Base-by-base conservation (phyloP, 129 eudicot species). In the Centrapalus pauciflorus region DNA sequence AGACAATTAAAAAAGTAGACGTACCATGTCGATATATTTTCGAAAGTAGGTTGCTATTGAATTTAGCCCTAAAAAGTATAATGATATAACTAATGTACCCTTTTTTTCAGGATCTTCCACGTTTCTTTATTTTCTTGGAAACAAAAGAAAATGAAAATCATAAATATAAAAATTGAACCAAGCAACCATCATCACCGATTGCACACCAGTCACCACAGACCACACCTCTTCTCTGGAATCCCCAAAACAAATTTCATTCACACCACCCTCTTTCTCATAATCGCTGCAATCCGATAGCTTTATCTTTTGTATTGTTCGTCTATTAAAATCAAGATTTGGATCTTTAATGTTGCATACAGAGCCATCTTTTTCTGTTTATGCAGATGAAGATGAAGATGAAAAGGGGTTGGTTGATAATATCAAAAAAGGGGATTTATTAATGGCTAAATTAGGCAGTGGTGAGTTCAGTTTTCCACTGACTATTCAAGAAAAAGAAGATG, bases 361-460 rank as follows among this genome's bases (percentile, higher is more conserved):
- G 29, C 90, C 94, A 6, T 89, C 96, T 25, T 85, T 89, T 30
- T 70, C 71, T 1, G 85, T 89, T n/a, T 89, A 89, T 58, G 83
- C 73, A 63, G 54, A 70, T 30, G 83, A 55, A 63, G 83, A 79
- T 58, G 83, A 71, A 63, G 54, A 70, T 30, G 83, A 55, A 63
- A 81, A 79, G 38, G 73, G 72, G 67, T 40, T 70, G 23, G 77
- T 64, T 6, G 73, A 55, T 14, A 20, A 29, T 10, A 69, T 24
- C 30, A 61, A 55, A 26, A 61, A 56, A 21, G 64, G 38, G 21
- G 67, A 59, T 26, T 52, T n/a, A n/a, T n/a, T 82, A 50, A 63
- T 61, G 41, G 61, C 34, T 9, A 70, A 46, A 35, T 24, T 62
- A 5, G 80, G 61, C 0, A 81, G 61, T 69, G 70, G 63, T 10